Evolutionary conservation across 345 rosid species (phyloP).

Genomic region (Populus nigra): DNA sequence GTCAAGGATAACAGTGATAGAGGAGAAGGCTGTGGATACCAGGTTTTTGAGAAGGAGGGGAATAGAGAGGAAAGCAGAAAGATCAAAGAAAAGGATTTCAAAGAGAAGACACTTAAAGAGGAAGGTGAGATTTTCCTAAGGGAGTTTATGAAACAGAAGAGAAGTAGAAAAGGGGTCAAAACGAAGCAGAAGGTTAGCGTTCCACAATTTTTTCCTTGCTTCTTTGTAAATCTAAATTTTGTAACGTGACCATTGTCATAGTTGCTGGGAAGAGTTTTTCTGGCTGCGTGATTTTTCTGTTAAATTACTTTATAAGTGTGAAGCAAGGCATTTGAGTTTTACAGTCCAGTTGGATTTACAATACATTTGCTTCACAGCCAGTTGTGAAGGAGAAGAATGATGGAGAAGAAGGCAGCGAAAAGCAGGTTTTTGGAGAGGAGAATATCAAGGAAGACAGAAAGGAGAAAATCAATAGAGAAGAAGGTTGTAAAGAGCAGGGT

Average conservation of each 20-base stretch:
- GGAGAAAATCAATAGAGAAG: neutral
- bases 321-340: neutral
- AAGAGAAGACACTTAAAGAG: neutral
- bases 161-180: neutral
- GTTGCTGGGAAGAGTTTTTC: neutral
- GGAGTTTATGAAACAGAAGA: neutral
- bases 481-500: neutral
- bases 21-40: neutral
- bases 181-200: neutral
- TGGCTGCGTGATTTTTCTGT: neutral
- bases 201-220: neutral
- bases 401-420: neutral
- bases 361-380: neutral
- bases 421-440: neutral
- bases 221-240: neutral
- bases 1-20: neutral
- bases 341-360: neutral
- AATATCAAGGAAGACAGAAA: neutral
- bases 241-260: neutral
- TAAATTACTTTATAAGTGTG: neutral
- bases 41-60: neutral
- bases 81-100: neutral
- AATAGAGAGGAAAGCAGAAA: neutral
- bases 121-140: neutral
- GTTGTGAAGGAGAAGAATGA: neutral